Base-by-base conservation (phyloP, 2,329 filamentous ascomycete species). In the Pseudocercospora pini-densiflorae region DNA sequence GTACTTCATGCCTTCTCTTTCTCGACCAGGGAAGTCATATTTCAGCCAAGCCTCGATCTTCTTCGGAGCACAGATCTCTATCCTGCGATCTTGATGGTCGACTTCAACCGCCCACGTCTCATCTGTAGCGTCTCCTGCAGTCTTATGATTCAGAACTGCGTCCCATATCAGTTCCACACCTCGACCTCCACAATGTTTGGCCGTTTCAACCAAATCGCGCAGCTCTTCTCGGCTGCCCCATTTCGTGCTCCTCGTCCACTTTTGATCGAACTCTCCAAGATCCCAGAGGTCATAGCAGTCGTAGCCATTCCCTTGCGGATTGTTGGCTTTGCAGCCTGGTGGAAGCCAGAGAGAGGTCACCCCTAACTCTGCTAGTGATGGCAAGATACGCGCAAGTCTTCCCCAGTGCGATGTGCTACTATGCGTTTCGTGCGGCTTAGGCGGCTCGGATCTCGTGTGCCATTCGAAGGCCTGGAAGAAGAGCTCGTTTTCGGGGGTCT, bases 391-490 rank as follows among this genome's bases (percentile, higher is more conserved):
- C 19, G 63, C 61, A 2, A 79, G 65, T 19, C 73, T 70, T 9
- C 67, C 66, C 70, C 74, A 79, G 67, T 78, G 77, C 1, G 72
- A 82, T 79, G 61, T 84, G 78, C 69, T 89, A 85, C 51, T 85
- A 43, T 74, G 72, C 8, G 72, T 72, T 43, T 73, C 70, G 62
- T 73, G 55, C 7, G 72, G 68, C 5, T 70, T 36, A 1, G 75
- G 72, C n/a, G 74, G 72, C n/a, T 69, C 60, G 9, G 73, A 84
- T 2, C 88, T 88, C 4, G 88, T 83, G 74, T 92, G 88, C 90
- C 90, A 92, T 80, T 92, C 90, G 75, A 91, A 92, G 12, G 83
- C 87, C 77, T 92, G 89, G 71, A 92, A 84, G 79, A 92, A 86
- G 60, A 87, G 85, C 24, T 60, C 54, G 68, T 79, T 79, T 51